Evolutionary conservation across 129 eudicot species (phyloP), one percentile per base, ranked within the genome.

Genomic region (Heracleum sosnowskyi): DNA sequence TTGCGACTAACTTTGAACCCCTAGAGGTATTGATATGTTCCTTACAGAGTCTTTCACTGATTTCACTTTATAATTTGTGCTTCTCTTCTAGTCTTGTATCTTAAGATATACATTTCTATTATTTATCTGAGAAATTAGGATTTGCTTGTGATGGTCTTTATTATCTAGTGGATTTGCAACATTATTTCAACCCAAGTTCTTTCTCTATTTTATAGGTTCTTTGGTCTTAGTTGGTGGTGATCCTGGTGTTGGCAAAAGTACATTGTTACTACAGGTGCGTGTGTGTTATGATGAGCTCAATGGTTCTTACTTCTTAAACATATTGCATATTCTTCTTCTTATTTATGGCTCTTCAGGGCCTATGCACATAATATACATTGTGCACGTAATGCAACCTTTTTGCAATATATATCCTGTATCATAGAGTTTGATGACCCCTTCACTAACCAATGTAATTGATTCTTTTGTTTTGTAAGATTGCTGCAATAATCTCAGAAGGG

Each of bases 221-320:
- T 87, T 96, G 87, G 85, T 90, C 40, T 84, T 96, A 81, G 82
- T 96, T 77, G 97, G 99, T 74, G 99, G 97, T 81, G 99, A 96
- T 89, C 99, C 99, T 53, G 99, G 99, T 79, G 97, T 96, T 78
- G 99, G 99, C 49, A 96, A 96, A 85, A 96, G 97, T 75, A 96
- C 99, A 28, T 74, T 96, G 62, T 71, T 90, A 86, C 85, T 96
- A 78, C 97, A 96, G 99, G 97, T 96, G 80, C 66, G 71, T 0
- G 12, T 46, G 13, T 77, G 31, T 79, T 33, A 77, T 17, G 76
- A 40, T 34, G 7, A 69, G 20, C 74, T 69, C 26, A 47, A 49
- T 42, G 34, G 24, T 28, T 76, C 70, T 41, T 39, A 57, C 66
- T n/a, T 68, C 45, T 0, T 31, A 17, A 6, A 63, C 70, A 63